These are phyloP conservation scores for Datisca glomerata DNA, from an alignment of 306 rosid species.

Conservation along the genomic window DNA sequence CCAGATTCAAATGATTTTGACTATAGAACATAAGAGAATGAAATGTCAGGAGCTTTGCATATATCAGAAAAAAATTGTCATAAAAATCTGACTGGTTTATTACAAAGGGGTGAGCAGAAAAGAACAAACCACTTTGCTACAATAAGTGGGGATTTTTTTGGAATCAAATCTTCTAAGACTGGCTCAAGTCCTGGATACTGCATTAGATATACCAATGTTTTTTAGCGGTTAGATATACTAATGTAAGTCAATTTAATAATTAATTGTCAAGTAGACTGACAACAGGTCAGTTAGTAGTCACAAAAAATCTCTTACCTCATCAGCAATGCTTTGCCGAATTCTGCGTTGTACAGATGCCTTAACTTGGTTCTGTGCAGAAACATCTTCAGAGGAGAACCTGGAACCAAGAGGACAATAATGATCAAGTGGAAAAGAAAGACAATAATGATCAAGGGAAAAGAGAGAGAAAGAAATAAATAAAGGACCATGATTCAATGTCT, in stretches of 20 bases:
- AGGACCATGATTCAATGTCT: too few relatives aligned
- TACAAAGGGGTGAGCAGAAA: slow-evolving; percentile 5
- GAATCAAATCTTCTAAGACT: slow-evolving; percentile 89
- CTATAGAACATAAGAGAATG: slow-evolving; percentile 28
- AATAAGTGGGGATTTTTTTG: slow-evolving; percentile 87
- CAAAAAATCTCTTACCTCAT: slow-evolving; percentile 52
- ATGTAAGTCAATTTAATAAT: not conserved
- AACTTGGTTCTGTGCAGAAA: slow-evolving; percentile 97
- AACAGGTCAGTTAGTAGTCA: not conserved
- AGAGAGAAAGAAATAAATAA: too few relatives aligned
- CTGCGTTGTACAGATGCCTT: slow-evolving; percentile 92
- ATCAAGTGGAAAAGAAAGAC: too few relatives aligned
- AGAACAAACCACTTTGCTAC: slow-evolving; percentile 76
- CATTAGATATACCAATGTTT: slow-evolving; percentile 1
- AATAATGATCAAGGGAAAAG: too few relatives aligned
- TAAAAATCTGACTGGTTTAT: not conserved
- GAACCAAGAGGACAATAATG: too few relatives aligned
- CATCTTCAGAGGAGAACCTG: slow-evolving; percentile 88
- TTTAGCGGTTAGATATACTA: not conserved
- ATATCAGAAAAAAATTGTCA: too few relatives aligned
- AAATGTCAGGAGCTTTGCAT: too few relatives aligned
- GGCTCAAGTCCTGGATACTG: slow-evolving; percentile 98
- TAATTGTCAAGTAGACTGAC: not conserved
- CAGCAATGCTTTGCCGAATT: slow-evolving; percentile 93
- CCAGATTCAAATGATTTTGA: slow-evolving; percentile 96